Conservation (phyloP, 169 alveolate species). For the Eimeria sp. region DNA sequence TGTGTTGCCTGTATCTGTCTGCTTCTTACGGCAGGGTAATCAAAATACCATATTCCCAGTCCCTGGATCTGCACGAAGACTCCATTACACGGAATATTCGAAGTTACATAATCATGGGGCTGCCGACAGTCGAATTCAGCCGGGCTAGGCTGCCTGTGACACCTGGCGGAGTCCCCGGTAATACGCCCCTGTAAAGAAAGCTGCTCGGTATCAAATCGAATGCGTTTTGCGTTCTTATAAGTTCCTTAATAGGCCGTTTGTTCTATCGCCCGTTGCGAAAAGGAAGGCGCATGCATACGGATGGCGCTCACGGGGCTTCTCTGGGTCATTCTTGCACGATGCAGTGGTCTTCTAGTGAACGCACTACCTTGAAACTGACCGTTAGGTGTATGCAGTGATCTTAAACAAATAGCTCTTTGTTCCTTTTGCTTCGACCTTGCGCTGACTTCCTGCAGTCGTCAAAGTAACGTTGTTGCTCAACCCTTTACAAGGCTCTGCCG, state of each 20-base stretch:
- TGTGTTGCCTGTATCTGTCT: neutral
- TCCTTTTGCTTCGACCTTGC: neutral
- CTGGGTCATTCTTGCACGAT: constrained; percentile 20
- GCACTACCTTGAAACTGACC: neutral
- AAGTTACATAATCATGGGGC: neutral
- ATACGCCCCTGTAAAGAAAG: neutral
- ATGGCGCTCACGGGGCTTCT: constrained; percentile 28
- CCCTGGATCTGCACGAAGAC: neutral
- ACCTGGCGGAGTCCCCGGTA: neutral
- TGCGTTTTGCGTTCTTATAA: neutral
- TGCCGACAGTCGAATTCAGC: neutral
- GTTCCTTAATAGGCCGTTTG: neutral
- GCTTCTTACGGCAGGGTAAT: neutral
- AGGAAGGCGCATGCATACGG: neutral
- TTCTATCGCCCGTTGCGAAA: neutral
- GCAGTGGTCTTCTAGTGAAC: constrained; percentile 4
- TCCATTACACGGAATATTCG: neutral
- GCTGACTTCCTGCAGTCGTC: neutral
- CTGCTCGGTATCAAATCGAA: neutral
- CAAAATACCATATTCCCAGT: neutral
- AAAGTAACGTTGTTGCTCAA: neutral
- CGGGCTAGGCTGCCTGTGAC: neutral
- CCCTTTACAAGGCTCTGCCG: neutral
- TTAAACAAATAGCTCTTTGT: neutral
- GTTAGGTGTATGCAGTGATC: neutral